These are phyloP conservation scores for Buddleja alternifolia DNA, from an alignment of 257 asterid species.

Conservation along the genomic window DNA sequence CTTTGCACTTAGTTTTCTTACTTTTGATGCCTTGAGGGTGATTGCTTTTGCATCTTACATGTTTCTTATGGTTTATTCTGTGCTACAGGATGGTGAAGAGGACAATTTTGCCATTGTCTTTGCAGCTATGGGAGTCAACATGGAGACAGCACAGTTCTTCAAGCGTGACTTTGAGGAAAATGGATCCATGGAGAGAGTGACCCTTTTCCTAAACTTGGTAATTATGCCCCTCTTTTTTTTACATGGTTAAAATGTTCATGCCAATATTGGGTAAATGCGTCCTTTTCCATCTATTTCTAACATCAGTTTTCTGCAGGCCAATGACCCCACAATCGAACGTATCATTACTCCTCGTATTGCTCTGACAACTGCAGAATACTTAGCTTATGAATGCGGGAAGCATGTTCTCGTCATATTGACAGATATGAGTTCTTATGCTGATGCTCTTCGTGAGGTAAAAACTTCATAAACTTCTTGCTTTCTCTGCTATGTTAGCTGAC, in stretches of 20 bases:
- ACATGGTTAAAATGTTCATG: neutral
- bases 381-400: slow-evolving; percentile 85
- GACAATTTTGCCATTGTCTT: slow-evolving; percentile 94
- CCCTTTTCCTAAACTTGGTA: slow-evolving; percentile 91
- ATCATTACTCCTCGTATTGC: slow-evolving; percentile 87
- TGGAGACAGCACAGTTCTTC: slow-evolving; percentile 93
- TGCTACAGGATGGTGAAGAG: slow-evolving; percentile 61
- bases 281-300: slow-evolving; percentile 14
- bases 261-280: slow-evolving; percentile 16
- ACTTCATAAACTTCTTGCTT: slow-evolving; percentile 4
- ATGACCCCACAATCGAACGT: slow-evolving; percentile 84
- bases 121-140: slow-evolving; percentile 98
- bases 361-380: slow-evolving; percentile 76
- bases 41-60: slow-evolving; percentile 8
- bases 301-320: slow-evolving; percentile 57
- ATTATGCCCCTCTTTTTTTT: slow-evolving; percentile 10
- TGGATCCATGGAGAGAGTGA: slow-evolving; percentile 96
- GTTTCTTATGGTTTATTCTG: slow-evolving; percentile 28
- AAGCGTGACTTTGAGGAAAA: slow-evolving; percentile 96
- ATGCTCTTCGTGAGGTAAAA: slow-evolving; percentile 86
- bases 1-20: slow-evolving; percentile 4
- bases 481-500: neutral
- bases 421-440: slow-evolving; percentile 89
- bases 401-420: slow-evolving; percentile 87
- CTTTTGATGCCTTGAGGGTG: slow-evolving; percentile 3